Base-by-base conservation (phyloP, 139 green algal species). In the Volvox reticuliferus region DNA sequence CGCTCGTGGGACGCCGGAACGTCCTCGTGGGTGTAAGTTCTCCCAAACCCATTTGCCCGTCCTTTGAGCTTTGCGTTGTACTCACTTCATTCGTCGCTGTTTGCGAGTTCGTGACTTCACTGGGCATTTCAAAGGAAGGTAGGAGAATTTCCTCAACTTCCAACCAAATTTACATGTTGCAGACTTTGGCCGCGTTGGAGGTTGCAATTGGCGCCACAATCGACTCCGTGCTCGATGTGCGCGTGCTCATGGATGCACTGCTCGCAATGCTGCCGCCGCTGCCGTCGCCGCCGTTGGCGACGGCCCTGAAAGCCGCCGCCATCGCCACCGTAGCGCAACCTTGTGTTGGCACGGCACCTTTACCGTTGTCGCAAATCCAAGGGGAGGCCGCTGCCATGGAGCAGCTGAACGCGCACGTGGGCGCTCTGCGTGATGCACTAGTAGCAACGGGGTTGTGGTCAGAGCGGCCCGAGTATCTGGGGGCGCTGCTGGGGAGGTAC, bases 401-500 rank as follows among this genome's bases (percentile, higher is more conserved):
- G 30, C 18, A 61, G 62, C 61, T 77, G 61, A 28, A 62, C 61
- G 61, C n/a, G 14, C 81, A 87, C 81, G 81, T 77, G 81, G 81
- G 61, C 30, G 81, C n/a, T 12, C 81, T 87, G 9, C 61, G 16
- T 5, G 30, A 30, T 16, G 61, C n/a, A 62, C 81, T 87, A n/a
- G n/a, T 6, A 50, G 81, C 2, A 1, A 55, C 32, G 81, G 61
- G 81, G 0, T 62, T 87, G 81, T 87, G 81, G 81, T 30, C n/a
- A 20, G 81, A 87, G n/a, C 61, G n/a, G 61, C 81, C 55, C 13
- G 30, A 76, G 81, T 62, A 77, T 62, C 81, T 87, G 61, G 81
- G 30, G 81, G 30, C 81, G 55, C n/a, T 87, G 81, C n/a, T 62
- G 81, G 81, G 61, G 30, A 35, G 61, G 61, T 62, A 87, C 81